phyloP scores from a whole-genome alignment of 2,329 filamentous ascomycete genomes.

The Hypoxylon rubiginosum region DNA sequence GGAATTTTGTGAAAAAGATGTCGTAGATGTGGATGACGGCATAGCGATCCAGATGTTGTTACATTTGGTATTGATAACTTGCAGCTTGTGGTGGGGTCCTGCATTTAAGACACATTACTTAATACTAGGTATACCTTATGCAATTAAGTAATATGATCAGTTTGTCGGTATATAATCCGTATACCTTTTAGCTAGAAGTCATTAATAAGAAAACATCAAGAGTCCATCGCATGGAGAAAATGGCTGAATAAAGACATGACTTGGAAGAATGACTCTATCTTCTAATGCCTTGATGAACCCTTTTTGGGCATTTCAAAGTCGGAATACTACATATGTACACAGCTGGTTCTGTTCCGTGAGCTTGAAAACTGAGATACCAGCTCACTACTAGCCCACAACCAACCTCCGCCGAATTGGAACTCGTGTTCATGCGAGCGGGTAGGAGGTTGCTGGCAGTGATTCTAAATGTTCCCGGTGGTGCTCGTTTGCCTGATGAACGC shows the following conservation, averaged over 20 bases:
- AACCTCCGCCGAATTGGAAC: not conserved
- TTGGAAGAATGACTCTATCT: not conserved
- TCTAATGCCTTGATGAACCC: slow-evolving; percentile 20
- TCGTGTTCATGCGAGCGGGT: slow-evolving; percentile 74
- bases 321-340: slow-evolving; percentile 47
- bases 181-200: not conserved
- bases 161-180: not conserved
- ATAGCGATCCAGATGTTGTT: slow-evolving; percentile 46
- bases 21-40: slow-evolving; percentile 56
- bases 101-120: not conserved
- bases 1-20: slow-evolving; percentile 55
- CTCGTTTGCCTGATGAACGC: slow-evolving; percentile 81
- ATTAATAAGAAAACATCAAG: not conserved
- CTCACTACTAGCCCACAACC: slow-evolving; percentile 17
- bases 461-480: slow-evolving; percentile 88
- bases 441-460: slow-evolving; percentile 82
- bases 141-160: not conserved
- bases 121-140: not conserved
- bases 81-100: slow-evolving; percentile 47
- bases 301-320: slow-evolving; percentile 43
- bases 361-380: slow-evolving; percentile 28
- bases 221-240: not conserved
- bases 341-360: slow-evolving; percentile 35
- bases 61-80: slow-evolving; percentile 20
- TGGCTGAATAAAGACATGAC: not conserved